Percentiles rank a stretch among this genome's conserved stretches.
phyloP scores from a whole-genome alignment of 176 grass and related monocot genomes.

The Aegilops longissima region DNA sequence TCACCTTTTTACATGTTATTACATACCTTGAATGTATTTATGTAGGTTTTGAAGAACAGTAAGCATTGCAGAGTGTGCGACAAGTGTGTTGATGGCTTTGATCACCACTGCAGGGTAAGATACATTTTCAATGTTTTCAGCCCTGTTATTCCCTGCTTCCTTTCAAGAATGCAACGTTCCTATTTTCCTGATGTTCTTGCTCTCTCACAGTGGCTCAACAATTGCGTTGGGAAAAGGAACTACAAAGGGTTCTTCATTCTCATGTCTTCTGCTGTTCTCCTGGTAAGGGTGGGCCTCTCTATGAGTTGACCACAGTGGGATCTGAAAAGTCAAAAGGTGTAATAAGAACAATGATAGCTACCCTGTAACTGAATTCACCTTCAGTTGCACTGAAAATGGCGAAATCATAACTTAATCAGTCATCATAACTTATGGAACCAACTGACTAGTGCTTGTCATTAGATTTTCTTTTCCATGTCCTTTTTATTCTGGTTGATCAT shows the following conservation, averaged over 20 bases:
- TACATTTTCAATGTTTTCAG: conserved; percentile 5
- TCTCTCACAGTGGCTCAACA: conserved; percentile 87
- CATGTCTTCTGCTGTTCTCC: conserved; percentile 76
- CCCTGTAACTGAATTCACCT: background rate
- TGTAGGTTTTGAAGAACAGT: conserved; percentile 92
- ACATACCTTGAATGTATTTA: background rate
- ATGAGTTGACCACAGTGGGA: background rate
- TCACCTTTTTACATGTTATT: background rate
- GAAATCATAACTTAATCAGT: background rate
- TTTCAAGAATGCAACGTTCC: background rate
- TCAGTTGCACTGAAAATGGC: background rate
- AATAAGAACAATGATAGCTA: background rate
- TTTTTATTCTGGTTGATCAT: conserved; percentile 67
- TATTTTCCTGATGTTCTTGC: conserved; percentile 13
- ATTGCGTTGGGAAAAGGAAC: conserved; percentile 94
- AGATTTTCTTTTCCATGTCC: conserved; percentile 39
- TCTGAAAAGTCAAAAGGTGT: background rate
- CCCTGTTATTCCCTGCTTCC: conserved; percentile 7
- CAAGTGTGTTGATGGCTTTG: conserved; percentile 97
- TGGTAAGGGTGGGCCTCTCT: conserved; percentile 55
- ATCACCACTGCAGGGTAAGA: conserved; percentile 96
- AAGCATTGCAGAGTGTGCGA: conserved; percentile 99
- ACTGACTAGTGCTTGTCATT: conserved; percentile 34
- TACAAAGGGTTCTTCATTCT: conserved; percentile 88
- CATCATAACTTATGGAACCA: conserved; percentile 18